These are phyloP conservation scores for Stereum hirsutum DNA, from an alignment of 1,284 basidiomycete genomes.

Conservation along the genomic window DNA sequence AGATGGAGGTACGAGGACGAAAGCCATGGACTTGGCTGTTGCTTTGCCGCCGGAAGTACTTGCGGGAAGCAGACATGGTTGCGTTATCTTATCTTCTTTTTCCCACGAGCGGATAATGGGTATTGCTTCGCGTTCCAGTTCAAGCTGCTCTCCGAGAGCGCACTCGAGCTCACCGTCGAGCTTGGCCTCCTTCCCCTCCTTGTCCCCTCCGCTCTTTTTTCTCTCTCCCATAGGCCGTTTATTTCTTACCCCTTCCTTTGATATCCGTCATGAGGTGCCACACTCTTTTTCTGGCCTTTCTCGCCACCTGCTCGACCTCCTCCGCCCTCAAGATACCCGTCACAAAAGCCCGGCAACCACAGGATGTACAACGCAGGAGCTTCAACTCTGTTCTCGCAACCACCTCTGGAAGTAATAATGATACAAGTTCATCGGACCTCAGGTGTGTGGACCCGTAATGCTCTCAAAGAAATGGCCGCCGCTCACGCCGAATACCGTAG, in stretches of 20 bases:
- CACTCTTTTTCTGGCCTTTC: conserved; percentile 15
- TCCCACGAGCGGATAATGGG: too few species aligned
- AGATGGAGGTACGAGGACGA: too few species aligned
- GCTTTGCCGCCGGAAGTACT: too few species aligned
- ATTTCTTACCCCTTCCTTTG: neutral
- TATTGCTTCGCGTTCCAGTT: too few species aligned
- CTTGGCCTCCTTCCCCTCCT: conserved; percentile 10
- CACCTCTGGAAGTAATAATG: neutral
- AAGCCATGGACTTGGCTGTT: too few species aligned
- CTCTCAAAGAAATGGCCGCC: neutral
- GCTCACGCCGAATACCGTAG: conserved; percentile 23
- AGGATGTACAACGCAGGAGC: conserved; percentile 9
- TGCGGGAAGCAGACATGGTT: too few species aligned
- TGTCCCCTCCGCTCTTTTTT: conserved; percentile 11
- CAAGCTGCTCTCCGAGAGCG: too few species aligned
- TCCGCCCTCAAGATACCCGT: conserved; percentile 21
- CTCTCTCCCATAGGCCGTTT: conserved; percentile 12
- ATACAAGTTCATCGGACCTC: conserved; percentile 17
- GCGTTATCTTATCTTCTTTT: too few species aligned
- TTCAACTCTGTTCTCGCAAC: conserved; percentile 3
- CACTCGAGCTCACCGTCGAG: too few species aligned
- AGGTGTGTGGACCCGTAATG: conserved; percentile 17
- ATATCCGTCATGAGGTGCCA: conserved; percentile 17
- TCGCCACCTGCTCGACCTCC: conserved; percentile 18
- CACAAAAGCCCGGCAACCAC: conserved; percentile 13